Evolutionary conservation across 768 basidiomycete genomes (phyloP), one percentile per base, ranked within the genome.

Genomic region (Podaxis sp.): DNA sequence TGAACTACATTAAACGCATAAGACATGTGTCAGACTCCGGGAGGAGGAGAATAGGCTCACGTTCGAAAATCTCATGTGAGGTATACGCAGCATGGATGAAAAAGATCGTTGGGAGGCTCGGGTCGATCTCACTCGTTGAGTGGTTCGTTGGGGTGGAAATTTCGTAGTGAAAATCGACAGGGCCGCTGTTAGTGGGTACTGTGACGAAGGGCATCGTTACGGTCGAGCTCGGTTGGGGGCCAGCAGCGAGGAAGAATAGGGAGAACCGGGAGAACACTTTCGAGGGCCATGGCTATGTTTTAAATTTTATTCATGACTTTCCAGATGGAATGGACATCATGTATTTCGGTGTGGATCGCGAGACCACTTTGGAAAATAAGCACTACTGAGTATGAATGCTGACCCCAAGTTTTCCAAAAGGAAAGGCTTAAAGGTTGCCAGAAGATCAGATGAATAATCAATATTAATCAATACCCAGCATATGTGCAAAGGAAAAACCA

Each of bases 11-110:
- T 15, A 58, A 15, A 24, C 33, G 49, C n/a, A 46, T 44, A 26
- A 24, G 12, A 17, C 22, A 38, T 26, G 51, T n/a, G 52, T 38
- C 30, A 55, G 39, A 19, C 9, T 46, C 6, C n/a, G 1, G 26
- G 24, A 17, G 40, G 5, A 49, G 2, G 17, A 7, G n/a, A 61
- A 24, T 9, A 11, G 12, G 65, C 76, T 22, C 65, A 78, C 79
- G 66, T 67, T 77, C 71, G 60, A 78, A 80, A 12, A 74, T 63
- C 49, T 76, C 73, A 28, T 72, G 69, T 4, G 69, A 64, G 13
- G 72, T 52, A 66, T 75, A 79, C 38, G 72, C 72, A 12, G 76
- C 70, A 64, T 80, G 78, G 19, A 79, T 63, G 62, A 78, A 77
- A 19, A 80, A 51, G 38, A 79, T 71, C 15, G 71, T 75, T 12